These are phyloP conservation scores for Rhizoctonia solani DNA, from an alignment of 1,284 basidiomycete genomes.

Conservation along the genomic window DNA sequence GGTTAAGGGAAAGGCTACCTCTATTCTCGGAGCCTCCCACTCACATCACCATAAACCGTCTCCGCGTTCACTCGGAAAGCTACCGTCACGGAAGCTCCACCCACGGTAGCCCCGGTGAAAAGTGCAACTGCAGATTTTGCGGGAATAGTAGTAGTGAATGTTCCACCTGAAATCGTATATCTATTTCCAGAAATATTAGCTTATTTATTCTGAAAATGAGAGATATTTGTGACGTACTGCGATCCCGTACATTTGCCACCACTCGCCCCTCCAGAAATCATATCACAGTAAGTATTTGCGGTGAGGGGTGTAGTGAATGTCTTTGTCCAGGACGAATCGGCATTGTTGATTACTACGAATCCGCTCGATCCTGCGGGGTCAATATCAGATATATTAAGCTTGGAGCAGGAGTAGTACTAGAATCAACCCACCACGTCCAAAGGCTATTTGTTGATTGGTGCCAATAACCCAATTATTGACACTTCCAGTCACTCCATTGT, in stretches of 20 bases:
- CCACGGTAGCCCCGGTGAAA: conserved; percentile 52
- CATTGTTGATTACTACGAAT: conserved; percentile 69
- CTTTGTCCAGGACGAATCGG: conserved; percentile 56
- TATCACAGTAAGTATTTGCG: conserved; percentile 65
- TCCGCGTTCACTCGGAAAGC: conserved; percentile 31
- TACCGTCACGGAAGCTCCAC: conserved; percentile 6
- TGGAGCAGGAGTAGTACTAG: not conserved
- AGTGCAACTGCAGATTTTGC: conserved; percentile 63
- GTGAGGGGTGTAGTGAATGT: conserved; percentile 62
- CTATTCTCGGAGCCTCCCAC: not conserved
- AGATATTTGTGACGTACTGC: conserved; percentile 48
- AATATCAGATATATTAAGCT: too few species aligned
- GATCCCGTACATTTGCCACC: conserved; percentile 54
- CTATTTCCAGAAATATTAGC: conserved; percentile 48
- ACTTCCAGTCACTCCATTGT: conserved; percentile 55
- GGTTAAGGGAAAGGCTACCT: not conserved
- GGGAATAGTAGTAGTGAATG: conserved; percentile 57
- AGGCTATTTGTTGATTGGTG: conserved; percentile 61
- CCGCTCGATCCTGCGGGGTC: conserved; percentile 46
- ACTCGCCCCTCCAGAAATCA: conserved; percentile 54
- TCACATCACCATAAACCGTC: conserved; percentile 29
- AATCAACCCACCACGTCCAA: conserved; percentile 55
- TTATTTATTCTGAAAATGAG: not conserved
- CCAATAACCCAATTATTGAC: conserved; percentile 60
- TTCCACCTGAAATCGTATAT: conserved; percentile 57